Evolutionary conservation across 495 filamentous ascomycete species (phyloP).

Genomic region (Penicillium paradoxum): DNA sequence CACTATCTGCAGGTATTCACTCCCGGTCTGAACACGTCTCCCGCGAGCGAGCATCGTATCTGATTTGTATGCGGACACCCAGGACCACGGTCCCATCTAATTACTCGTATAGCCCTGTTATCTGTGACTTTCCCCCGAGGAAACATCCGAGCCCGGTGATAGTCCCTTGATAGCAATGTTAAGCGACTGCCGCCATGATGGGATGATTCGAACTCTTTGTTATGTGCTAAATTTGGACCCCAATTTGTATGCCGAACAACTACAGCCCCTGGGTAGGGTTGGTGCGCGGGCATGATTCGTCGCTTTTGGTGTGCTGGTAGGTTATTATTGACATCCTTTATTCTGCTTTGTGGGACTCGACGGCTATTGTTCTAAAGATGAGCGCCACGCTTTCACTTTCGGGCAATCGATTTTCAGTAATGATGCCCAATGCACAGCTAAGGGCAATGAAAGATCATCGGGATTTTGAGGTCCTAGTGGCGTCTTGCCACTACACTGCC

Average conservation of each 20-base stretch:
- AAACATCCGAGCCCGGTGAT: too few species aligned
- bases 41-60: background rate
- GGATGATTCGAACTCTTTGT: background rate
- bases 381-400: background rate
- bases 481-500: background rate
- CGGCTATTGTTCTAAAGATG: background rate
- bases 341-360: background rate
- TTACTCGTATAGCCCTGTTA: background rate
- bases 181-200: background rate
- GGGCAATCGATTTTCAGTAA: background rate
- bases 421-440: background rate
- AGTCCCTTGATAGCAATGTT: background rate
- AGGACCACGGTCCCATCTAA: background rate
- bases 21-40: background rate
- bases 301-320: background rate
- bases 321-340: background rate
- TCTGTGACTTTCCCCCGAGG: background rate
- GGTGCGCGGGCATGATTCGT: too few species aligned
- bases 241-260: background rate
- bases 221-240: conserved; percentile 1
- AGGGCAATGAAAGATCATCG: background rate
- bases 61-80: background rate
- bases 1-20: background rate
- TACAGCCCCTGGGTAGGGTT: too few species aligned
- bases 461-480: background rate